Conservation (phyloP, 306 rosid species). For the Quercus variabilis region DNA sequence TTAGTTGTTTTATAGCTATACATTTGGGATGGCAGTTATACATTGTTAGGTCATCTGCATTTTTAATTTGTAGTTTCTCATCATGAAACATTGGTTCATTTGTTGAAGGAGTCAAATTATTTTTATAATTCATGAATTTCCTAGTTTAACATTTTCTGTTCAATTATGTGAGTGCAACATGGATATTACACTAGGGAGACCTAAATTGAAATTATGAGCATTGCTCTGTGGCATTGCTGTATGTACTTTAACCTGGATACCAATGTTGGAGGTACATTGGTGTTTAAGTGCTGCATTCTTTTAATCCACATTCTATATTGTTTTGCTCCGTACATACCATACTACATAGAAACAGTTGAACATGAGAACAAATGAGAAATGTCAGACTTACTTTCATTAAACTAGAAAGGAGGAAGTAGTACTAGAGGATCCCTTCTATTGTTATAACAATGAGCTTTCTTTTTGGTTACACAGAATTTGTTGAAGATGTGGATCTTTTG, state of each 20-base stretch:
- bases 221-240: neutral
- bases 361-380: neutral
- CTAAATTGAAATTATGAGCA: neutral
- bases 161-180: neutral
- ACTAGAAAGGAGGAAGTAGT: neutral
- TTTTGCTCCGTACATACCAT: neutral
- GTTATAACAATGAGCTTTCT: neutral
- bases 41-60: neutral
- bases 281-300: neutral
- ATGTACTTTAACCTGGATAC: neutral
- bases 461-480: slow-evolving; percentile 48
- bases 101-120: neutral
- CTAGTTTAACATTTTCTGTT: neutral
- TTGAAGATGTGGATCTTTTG: slow-evolving; percentile 88
- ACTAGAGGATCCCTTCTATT: neutral
- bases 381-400: neutral
- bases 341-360: neutral
- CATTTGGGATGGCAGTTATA: neutral
- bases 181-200: neutral
- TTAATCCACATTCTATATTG: neutral
- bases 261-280: neutral
- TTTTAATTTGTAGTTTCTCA: neutral
- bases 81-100: neutral
- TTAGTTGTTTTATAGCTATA: neutral
- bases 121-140: neutral